These are phyloP conservation scores for Hymenoscyphus repandus DNA, from an alignment of 2,329 filamentous ascomycete species.

Conservation along the genomic window DNA sequence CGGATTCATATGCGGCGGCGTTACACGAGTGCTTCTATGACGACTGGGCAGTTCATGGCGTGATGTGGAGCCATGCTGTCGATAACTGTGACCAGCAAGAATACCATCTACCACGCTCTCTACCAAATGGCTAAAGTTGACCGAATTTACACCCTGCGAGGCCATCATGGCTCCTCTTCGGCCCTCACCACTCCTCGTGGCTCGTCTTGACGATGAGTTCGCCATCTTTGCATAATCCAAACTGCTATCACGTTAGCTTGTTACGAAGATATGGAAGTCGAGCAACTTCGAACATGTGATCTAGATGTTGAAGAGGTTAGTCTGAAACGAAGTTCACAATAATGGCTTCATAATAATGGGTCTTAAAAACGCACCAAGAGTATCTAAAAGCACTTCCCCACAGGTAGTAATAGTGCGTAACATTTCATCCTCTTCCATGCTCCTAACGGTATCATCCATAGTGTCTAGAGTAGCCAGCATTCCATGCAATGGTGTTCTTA, in stretches of 20 bases:
- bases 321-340: no score
- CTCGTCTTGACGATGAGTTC: no score
- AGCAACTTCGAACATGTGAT: constrained; percentile 40
- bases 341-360: no score
- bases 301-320: no score
- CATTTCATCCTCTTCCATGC: constrained; percentile 40
- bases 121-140: constrained; percentile 20
- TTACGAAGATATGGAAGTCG: constrained; percentile 36
- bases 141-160: not conserved
- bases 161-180: not conserved
- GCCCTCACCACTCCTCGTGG: no score
- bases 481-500: constrained; percentile 55
- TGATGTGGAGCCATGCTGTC: no score
- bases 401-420: constrained; percentile 45
- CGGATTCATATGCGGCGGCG: not conserved
- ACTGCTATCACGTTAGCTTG: constrained; percentile 33
- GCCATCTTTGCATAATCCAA: constrained; percentile 31
- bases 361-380: no score
- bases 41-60: not conserved
- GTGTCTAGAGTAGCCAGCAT: constrained; percentile 48
- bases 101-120: constrained; percentile 25
- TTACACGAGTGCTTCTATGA: not conserved
- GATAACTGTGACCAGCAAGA: constrained; percentile 19
- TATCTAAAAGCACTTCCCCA: constrained; percentile 45
- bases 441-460: constrained; percentile 42